phyloP scores from a whole-genome alignment of 768 basidiomycete genomes.

The Cyclocybe aegerita region DNA sequence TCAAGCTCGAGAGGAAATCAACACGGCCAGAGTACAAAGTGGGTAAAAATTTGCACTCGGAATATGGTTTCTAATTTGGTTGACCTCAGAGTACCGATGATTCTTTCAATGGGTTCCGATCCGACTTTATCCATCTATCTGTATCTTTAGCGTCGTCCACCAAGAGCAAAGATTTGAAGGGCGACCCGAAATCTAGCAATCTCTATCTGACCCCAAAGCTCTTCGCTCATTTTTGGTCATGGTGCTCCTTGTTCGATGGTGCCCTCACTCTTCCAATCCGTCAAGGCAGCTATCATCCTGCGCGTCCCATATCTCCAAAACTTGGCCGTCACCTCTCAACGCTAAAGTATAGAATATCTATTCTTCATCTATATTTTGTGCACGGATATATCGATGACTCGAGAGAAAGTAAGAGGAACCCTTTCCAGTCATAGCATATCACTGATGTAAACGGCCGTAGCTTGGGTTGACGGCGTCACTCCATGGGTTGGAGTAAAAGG shows the following conservation, averaged over 20 bases:
- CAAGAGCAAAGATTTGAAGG: conserved; percentile 25
- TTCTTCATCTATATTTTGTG: conserved; percentile 79
- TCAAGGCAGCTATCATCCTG: conserved; percentile 81
- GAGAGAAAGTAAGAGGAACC: conserved; percentile 47
- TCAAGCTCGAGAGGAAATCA: conserved; percentile 57
- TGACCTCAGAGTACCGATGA: conserved; percentile 49
- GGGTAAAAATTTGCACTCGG: conserved; percentile 5
- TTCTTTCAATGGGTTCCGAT: conserved; percentile 86
- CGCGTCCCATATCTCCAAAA: conserved; percentile 75
- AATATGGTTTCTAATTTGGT: not conserved
- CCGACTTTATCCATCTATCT: conserved; percentile 91
- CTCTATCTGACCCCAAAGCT: conserved; percentile 84
- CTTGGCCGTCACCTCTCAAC: conserved; percentile 88
- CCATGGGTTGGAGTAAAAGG: conserved; percentile 86
- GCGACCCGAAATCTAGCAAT: conserved; percentile 50
- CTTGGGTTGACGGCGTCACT: conserved; percentile 78
- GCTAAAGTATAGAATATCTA: conserved; percentile 81
- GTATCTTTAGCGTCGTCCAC: conserved; percentile 77
- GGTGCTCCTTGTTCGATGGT: conserved; percentile 87
- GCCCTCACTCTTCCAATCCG: conserved; percentile 80
- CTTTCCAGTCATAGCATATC: not conserved
- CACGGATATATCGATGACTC: conserved; percentile 86
- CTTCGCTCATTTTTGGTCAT: conserved; percentile 89
- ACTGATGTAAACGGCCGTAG: conserved; percentile 26
- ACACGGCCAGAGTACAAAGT: conserved; percentile 47